A percentile compares a stretch with the other conserved stretches of the same genome.
phyloP scores from a whole-genome alignment of 2,329 filamentous ascomycete species.

The Xylaria digitata region DNA sequence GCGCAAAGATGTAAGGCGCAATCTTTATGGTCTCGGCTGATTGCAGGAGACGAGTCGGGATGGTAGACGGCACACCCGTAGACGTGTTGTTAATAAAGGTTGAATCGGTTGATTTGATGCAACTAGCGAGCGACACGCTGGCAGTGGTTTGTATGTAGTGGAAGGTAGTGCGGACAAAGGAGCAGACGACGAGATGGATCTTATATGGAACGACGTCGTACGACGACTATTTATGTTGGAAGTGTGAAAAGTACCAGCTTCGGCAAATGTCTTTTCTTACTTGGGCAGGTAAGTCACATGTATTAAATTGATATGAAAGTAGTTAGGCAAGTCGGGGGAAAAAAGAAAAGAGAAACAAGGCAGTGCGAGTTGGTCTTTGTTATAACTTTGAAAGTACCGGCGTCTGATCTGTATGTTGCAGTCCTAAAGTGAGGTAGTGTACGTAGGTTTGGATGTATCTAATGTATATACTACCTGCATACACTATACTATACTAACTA shows the following conservation, averaged over 20 bases:
- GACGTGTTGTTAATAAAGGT: constrained; percentile 5
- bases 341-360: constrained; percentile 26
- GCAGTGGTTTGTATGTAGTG: constrained; percentile 3
- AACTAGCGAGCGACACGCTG: constrained; percentile 3
- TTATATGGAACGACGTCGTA: constrained; percentile 45
- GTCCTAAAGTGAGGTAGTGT: not conserved
- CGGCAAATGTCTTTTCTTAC: constrained; percentile 17
- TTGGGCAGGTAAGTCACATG: constrained; percentile 24
- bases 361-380: constrained; percentile 34
- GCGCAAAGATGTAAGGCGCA: not conserved
- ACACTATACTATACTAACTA: too few relatives aligned
- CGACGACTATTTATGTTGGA: constrained; percentile 37
- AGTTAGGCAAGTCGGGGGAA: constrained; percentile 30
- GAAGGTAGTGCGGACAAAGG: constrained; percentile 18
- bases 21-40: constrained; percentile 1
- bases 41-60: not conserved
- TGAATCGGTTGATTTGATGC: not conserved
- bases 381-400: constrained; percentile 10
- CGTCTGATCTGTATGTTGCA: not conserved
- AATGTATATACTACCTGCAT: too few relatives aligned
- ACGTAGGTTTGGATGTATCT: too few relatives aligned
- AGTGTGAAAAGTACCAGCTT: constrained; percentile 8
- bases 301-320: constrained; percentile 30
- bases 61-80: not conserved
- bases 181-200: constrained; percentile 1